A percentile compares a stretch with the other conserved stretches of the same genome.
Conservation (phyloP, 371 early-diverging fungal genomes). For the Conidiobolus incongruus region DNA sequence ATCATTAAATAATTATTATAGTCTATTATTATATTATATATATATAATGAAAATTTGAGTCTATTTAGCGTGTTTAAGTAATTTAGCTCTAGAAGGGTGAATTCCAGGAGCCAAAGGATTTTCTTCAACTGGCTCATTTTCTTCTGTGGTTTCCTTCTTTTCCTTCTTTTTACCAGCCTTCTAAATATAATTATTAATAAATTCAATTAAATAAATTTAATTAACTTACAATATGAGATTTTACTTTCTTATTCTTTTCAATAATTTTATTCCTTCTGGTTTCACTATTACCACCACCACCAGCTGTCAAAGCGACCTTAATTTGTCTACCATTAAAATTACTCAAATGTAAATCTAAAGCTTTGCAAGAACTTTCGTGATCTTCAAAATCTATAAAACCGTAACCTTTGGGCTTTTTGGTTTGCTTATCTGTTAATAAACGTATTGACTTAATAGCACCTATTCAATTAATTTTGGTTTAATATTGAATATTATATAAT, state of each 20-base stretch:
- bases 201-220: no score
- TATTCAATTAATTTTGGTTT: not conserved
- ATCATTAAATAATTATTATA: no score
- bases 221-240: no score
- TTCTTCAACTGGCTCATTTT: no score
- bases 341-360: constrained; percentile 40
- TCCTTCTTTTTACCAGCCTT: no score
- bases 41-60: no score
- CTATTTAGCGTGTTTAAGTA: no score
- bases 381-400: constrained; percentile 50
- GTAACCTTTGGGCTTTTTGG: constrained; percentile 51
- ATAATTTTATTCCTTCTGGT: constrained; percentile 34
- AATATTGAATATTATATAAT: not conserved
- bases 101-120: no score
- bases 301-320: constrained; percentile 61
- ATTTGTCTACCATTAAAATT: constrained; percentile 38
- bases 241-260: constrained; percentile 31
- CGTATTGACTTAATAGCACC: constrained; percentile 31
- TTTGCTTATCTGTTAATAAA: constrained; percentile 42
- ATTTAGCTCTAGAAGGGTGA: no score
- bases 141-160: no score
- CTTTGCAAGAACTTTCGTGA: constrained; percentile 24
- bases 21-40: no score
- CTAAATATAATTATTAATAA: no score
- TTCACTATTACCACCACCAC: constrained; percentile 52